Base-by-base conservation (phyloP, 2,329 filamentous ascomycete species). In the Pseudocercospora fuligena region DNA sequence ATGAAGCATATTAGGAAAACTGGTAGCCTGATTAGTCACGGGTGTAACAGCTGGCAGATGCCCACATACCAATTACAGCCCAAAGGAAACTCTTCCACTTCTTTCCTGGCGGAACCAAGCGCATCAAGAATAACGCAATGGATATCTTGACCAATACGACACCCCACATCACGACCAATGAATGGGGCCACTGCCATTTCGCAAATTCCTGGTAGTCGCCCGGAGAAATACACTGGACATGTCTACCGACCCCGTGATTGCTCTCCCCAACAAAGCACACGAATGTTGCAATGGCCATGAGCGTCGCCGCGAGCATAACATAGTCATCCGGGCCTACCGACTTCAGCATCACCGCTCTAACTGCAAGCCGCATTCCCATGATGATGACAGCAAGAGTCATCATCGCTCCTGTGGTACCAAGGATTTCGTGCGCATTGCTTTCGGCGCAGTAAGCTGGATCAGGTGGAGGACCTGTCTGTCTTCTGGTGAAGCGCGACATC, bases 321-420 rank as follows among this genome's bases (percentile, higher is more conserved):
- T 78, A 82, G 71, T 86, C 85, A 76, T 87, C 85, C 25, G 77
- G 70, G 1, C 84, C 84, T 53, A 83, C 77, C 29, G 81, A 82
- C 25, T 80, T 82, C 53, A 87, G 78, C 73, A 86, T 80, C 11
- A 74, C 71, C 2, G 80, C 27, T 11, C 85, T 80, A 27, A 86
- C 85, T 21, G 66, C 66, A 16, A 74, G 40, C 14, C 74, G 68
- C 9, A 72, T 57, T 11, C 63, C 66, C 25, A 73, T 66, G 19
- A 70, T 60, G 49, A 73, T 58, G 51, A 73, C 57, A 6, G 72
- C 72, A 5, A 69, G 47, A 7, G 59, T 58, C 33, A 67, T 47
- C 57, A 76, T 72, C 11, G 70, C 61, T 25, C 69, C 72, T 16
- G 72, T 73, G n/a, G 70, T 53, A 4, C 69, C 72, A 5, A 75